Conservation (phyloP, 2,329 filamentous ascomycete species). For the Diplocarpon mali region DNA sequence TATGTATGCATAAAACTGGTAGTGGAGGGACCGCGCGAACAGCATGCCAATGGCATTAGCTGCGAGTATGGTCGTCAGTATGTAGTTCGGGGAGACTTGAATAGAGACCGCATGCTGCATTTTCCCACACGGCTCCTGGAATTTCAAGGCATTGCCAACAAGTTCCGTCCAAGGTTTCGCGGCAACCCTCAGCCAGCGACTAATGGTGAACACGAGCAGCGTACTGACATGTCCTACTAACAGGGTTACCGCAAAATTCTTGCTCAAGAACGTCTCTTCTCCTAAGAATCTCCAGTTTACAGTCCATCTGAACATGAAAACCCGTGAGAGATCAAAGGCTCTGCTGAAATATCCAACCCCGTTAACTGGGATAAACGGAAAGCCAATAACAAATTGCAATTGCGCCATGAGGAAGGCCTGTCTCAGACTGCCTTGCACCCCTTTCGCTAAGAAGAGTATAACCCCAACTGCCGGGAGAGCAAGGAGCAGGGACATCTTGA, state of each 20-base stretch:
- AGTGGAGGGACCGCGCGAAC: constrained; percentile 60
- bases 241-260: constrained; percentile 45
- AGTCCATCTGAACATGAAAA: constrained; percentile 96
- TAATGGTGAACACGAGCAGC: constrained; percentile 43
- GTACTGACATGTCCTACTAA: constrained; percentile 44
- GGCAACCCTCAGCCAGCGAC: constrained; percentile 50
- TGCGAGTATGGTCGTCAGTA: constrained; percentile 50
- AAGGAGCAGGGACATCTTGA: constrained; percentile 89
- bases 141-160: constrained; percentile 20
- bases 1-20: constrained; percentile 65
- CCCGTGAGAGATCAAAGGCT: constrained; percentile 82
- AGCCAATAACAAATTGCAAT: constrained; percentile 57
- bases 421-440: constrained; percentile 52
- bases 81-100: constrained; percentile 46
- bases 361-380: constrained; percentile 60
- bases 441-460: constrained; percentile 63
- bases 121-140: constrained; percentile 27
- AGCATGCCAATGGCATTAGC: constrained; percentile 57
- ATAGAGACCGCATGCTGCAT: constrained; percentile 38
- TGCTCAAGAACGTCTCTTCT: constrained; percentile 69
- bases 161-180: constrained; percentile 38
- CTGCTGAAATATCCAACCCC: constrained; percentile 61
- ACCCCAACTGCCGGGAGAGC: constrained; percentile 70
- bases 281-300: constrained; percentile 98
- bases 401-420: constrained; percentile 63